Evolutionary conservation across 208 protist species (phyloP).

Genomic region (Wallacemonas sp.): DNA sequence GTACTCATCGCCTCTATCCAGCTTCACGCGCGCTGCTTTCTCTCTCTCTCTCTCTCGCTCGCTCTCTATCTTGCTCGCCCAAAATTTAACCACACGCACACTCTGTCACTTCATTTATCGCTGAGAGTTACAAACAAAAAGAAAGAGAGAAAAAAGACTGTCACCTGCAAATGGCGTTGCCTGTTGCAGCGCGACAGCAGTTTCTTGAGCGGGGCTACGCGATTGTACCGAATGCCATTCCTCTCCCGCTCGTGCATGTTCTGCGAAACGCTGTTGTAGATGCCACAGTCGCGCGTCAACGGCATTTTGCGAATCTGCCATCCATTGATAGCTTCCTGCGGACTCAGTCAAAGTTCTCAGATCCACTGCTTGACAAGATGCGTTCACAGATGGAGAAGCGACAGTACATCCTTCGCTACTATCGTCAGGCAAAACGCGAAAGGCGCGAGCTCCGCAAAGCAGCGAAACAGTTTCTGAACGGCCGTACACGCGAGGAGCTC

Average conservation of each 20-base stretch:
- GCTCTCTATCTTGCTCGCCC: too few species aligned
- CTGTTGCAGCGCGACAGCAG: conserved; percentile 59
- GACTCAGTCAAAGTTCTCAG: conserved; percentile 34
- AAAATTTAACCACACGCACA: too few species aligned
- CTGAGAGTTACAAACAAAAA: too few species aligned
- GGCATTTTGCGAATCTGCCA: conserved; percentile 64
- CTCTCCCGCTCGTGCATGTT: conserved; percentile 23
- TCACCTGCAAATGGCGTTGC: conserved; percentile 30
- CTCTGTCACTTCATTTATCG: too few species aligned
- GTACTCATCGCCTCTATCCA: too few species aligned
- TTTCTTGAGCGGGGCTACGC: conserved; percentile 83
- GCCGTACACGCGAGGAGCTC: conserved; percentile 52
- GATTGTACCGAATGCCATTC: conserved; percentile 56
- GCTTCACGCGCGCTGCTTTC: too few species aligned
- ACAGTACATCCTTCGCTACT: conserved; percentile 54
- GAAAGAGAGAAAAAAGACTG: conserved; percentile 2
- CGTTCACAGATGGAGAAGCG: conserved; percentile 60
- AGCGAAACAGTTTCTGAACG: conserved; percentile 44
- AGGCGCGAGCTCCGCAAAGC: conserved; percentile 31
- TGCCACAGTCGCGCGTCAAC: conserved; percentile 48
- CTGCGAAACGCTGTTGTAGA: conserved; percentile 41
- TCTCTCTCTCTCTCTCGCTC: too few species aligned
- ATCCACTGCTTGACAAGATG: conserved; percentile 54
- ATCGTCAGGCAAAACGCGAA: conserved; percentile 31
- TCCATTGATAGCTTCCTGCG: conserved; percentile 67